Conservation (phyloP, 2,329 filamentous ascomycete species). For the Curvularia hawaiiensis region DNA sequence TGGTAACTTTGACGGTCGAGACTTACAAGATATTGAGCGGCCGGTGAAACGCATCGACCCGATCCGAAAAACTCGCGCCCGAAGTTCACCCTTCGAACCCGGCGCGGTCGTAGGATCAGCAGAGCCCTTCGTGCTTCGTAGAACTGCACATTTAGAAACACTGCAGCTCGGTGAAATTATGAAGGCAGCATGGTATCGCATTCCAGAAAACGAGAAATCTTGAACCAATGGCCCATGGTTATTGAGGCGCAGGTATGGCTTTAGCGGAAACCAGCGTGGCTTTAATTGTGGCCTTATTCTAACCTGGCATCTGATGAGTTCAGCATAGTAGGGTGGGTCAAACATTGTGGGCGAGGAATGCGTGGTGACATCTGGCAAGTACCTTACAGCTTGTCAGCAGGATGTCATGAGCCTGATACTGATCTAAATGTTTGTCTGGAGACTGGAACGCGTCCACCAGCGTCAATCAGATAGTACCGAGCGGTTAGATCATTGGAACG, state of each 20-base stretch:
- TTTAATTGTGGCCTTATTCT: slow-evolving; percentile 2
- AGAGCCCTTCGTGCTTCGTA: not conserved
- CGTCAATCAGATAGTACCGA: not conserved
- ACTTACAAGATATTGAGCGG: not conserved
- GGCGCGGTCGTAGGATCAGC: not conserved
- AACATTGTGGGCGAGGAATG: too few relatives aligned
- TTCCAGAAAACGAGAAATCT: not conserved
- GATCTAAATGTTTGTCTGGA: not conserved
- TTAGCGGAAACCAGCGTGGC: not conserved
- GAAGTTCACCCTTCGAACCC: not conserved
- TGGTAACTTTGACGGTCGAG: not conserved
- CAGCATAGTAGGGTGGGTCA: not conserved
- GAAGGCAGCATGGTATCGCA: not conserved
- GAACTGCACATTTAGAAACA: not conserved
- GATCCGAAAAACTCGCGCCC: not conserved
- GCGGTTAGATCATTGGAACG: not conserved
- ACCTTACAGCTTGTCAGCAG: too few relatives aligned
- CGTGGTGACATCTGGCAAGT: too few relatives aligned
- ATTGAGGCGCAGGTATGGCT: slow-evolving; percentile 1
- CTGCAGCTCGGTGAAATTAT: not conserved
- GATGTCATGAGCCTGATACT: too few relatives aligned
- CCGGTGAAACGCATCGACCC: slow-evolving; percentile 1
- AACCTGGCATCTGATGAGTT: not conserved
- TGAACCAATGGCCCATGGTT: not conserved
- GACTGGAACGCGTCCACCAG: not conserved